These are phyloP conservation scores for Cairneyella variabilis DNA, from an alignment of 495 filamentous ascomycete species.

Conservation along the genomic window DNA sequence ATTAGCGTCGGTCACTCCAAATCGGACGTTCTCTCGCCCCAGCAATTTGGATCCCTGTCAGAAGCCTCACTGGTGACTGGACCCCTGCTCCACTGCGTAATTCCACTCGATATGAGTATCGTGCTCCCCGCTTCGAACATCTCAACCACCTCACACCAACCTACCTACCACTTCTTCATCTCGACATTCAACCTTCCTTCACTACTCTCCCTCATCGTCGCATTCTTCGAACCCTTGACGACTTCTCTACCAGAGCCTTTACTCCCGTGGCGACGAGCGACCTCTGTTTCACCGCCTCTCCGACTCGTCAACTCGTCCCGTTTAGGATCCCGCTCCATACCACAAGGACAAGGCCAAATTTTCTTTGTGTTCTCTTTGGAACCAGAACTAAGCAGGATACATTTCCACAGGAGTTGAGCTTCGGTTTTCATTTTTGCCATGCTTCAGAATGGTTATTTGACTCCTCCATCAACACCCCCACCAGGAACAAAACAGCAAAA, in stretches of 20 bases:
- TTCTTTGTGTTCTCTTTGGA: conserved; percentile 19
- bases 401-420: conserved; percentile 12
- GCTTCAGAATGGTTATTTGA: conserved; percentile 14
- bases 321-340: not conserved
- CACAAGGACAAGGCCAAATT: conserved; percentile 4
- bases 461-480: conserved; percentile 16
- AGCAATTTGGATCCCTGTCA: no score
- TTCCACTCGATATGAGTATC: no score
- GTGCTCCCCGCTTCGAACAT: conserved; percentile 1
- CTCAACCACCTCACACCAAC: not conserved
- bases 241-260: conserved; percentile 12
- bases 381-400: not conserved
- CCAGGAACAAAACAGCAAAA: not conserved
- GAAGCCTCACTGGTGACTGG: no score
- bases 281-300: conserved; percentile 7
- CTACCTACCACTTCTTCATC: not conserved
- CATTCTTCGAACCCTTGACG: conserved; percentile 15
- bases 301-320: not conserved
- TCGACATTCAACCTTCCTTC: conserved; percentile 3
- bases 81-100: no score
- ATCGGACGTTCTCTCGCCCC: no score
- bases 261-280: conserved; percentile 11
- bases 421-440: conserved; percentile 25
- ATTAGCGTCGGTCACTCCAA: no score
- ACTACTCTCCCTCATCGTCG: conserved; percentile 24